phyloP scores from a whole-genome alignment of 2,329 filamentous ascomycete species.

The Emergomyces orientalis region DNA sequence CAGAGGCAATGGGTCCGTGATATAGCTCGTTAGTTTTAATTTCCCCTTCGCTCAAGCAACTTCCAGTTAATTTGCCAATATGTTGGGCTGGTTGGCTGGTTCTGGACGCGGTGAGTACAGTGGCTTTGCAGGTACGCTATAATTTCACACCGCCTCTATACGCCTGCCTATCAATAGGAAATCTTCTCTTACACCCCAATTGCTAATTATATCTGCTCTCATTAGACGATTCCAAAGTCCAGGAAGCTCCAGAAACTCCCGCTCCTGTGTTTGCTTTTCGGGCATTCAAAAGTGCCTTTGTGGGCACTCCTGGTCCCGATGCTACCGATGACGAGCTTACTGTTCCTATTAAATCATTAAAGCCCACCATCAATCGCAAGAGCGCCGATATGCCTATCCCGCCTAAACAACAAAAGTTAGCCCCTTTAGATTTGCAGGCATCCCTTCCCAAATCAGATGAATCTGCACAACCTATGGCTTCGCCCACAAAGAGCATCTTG shows the following conservation, averaged over 20 bases:
- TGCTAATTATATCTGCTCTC: slow-evolving; percentile 9
- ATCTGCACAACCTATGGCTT: slow-evolving; percentile 28
- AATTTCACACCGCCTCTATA: slow-evolving; percentile 11
- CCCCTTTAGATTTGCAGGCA: slow-evolving; percentile 11
- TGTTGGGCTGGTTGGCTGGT: slow-evolving; percentile 30
- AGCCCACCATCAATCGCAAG: slow-evolving; percentile 12
- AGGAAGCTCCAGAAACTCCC: slow-evolving; percentile 54
- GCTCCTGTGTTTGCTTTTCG: slow-evolving; percentile 58
- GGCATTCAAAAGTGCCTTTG: slow-evolving; percentile 49
- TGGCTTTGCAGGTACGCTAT: slow-evolving; percentile 22
- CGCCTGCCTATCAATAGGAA: background rate
- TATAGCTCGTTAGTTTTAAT: slow-evolving; percentile 17
- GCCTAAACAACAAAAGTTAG: slow-evolving; percentile 18
- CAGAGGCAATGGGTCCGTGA: background rate
- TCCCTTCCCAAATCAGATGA: slow-evolving; percentile 11
- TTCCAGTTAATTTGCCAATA: slow-evolving; percentile 14
- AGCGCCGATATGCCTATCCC: slow-evolving; percentile 9
- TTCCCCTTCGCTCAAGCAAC: slow-evolving; percentile 13
- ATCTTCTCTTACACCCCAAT: background rate
- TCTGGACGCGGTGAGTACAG: slow-evolving; percentile 22
- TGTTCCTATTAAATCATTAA: slow-evolving; percentile 14
- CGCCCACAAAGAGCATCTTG: slow-evolving; percentile 55
- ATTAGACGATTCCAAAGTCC: slow-evolving; percentile 18
- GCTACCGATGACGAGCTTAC: slow-evolving; percentile 21
- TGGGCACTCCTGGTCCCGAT: slow-evolving; percentile 51